Percentiles rank a stretch among this genome's conserved stretches.
Evolutionary conservation across 1,284 basidiomycete species (phyloP).

Genomic region (Fistulina hepatica): DNA sequence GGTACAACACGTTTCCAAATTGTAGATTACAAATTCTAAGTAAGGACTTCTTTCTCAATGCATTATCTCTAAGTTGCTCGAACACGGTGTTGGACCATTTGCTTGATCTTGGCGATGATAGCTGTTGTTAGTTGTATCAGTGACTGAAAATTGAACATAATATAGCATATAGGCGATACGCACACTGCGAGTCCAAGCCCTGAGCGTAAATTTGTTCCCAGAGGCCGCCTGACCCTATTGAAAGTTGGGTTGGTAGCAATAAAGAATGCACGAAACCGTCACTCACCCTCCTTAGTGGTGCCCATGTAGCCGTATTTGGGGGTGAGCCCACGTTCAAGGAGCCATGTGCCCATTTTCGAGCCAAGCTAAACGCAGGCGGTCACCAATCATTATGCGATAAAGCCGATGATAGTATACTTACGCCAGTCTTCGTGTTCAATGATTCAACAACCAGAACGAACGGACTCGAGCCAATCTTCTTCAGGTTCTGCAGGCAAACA

Average conservation of each 20-base stretch:
- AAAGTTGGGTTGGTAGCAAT: conserved; percentile 4
- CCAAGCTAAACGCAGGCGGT: conserved; percentile 41
- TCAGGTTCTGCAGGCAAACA: conserved; percentile 35
- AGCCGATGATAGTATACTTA: conserved; percentile 25
- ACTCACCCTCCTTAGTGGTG: conserved; percentile 59
- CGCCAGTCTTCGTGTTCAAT: conserved; percentile 79
- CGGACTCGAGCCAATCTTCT: conserved; percentile 56
- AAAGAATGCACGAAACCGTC: conserved; percentile 6
- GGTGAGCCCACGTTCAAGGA: conserved; percentile 68
- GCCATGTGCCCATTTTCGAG: conserved; percentile 73
- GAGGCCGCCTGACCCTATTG: conserved; percentile 59
- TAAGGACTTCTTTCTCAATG: no score
- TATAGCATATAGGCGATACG: conserved; percentile 7
- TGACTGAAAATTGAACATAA: conserved; percentile 3
- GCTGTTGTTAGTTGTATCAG: conserved; percentile 30
- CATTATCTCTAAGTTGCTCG: no score
- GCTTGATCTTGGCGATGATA: conserved; percentile 57
- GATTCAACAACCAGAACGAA: conserved; percentile 80
- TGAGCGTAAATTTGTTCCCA: conserved; percentile 74
- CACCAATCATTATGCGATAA: background rate
- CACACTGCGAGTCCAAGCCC: conserved; percentile 65
- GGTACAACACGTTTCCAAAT: no score
- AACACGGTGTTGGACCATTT: no score
- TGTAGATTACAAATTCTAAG: no score
- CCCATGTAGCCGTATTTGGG: conserved; percentile 78